Evolutionary conservation across 176 grass and related monocot species (phyloP).

Genomic region (Oryza australiensis): DNA sequence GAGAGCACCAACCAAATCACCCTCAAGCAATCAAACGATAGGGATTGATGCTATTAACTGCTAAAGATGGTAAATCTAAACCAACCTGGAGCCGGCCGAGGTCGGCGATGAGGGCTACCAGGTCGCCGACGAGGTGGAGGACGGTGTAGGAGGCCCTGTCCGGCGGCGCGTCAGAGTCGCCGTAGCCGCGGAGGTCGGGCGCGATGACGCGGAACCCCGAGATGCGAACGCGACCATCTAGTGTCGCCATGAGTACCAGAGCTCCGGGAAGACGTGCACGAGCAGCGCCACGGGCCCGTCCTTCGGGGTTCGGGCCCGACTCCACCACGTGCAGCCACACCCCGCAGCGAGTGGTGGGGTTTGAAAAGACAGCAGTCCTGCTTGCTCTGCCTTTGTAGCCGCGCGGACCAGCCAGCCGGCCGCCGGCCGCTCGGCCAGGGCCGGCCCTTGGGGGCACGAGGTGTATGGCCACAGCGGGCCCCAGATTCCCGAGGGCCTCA

Average conservation of each 20-base stretch:
- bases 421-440: background rate
- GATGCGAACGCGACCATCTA: constrained; percentile 55
- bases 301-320: constrained; percentile 54
- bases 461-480: too few relatives aligned
- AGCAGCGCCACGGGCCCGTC: constrained; percentile 47
- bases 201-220: constrained; percentile 65
- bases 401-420: too few relatives aligned
- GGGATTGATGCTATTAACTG: too few relatives aligned
- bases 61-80: too few relatives aligned
- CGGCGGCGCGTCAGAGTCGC: constrained; percentile 49
- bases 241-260: constrained; percentile 89
- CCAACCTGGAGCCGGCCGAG: constrained; percentile 46
- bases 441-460: too few relatives aligned
- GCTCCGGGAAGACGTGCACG: constrained; percentile 82
- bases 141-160: constrained; percentile 43
- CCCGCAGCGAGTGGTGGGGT: constrained; percentile 15
- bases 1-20: too few relatives aligned
- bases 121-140: constrained; percentile 79
- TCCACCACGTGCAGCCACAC: constrained; percentile 72
- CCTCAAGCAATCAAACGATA: too few relatives aligned
- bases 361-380: too few relatives aligned
- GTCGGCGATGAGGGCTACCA: constrained; percentile 70
- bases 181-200: constrained; percentile 75
- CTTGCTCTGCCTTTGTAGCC: background rate
- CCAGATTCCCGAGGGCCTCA: too few relatives aligned